Percentiles rank a stretch among this genome's conserved stretches.
phyloP scores from a whole-genome alignment of 2,329 filamentous ascomycete genomes.

The Tolypocladium cylindrosporum region DNA sequence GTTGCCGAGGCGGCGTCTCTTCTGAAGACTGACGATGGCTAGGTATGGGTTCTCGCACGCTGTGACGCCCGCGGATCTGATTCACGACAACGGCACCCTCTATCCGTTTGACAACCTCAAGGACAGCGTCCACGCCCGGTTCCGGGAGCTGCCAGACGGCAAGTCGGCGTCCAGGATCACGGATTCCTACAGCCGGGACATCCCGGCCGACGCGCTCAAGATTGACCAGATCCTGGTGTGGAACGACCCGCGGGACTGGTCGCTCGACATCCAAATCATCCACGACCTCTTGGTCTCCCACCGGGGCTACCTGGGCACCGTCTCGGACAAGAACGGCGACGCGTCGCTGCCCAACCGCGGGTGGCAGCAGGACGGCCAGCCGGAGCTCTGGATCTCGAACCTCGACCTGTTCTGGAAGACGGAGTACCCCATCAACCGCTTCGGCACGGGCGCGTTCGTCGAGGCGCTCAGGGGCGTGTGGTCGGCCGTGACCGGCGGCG shows the following conservation, averaged over 20 bases:
- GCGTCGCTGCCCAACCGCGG: conserved; percentile 56
- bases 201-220: conserved; percentile 44
- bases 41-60: conserved; percentile 69
- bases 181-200: conserved; percentile 23
- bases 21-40: not conserved
- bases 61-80: conserved; percentile 76
- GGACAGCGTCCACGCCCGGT: conserved; percentile 18
- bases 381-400: conserved; percentile 78
- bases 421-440: conserved; percentile 70
- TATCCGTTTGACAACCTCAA: conserved; percentile 64
- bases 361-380: conserved; percentile 77
- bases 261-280: conserved; percentile 76
- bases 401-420: conserved; percentile 86
- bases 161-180: conserved; percentile 19
- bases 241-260: conserved; percentile 96
- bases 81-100: conserved; percentile 60
- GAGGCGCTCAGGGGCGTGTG: conserved; percentile 74
- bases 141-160: conserved; percentile 20
- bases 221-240: conserved; percentile 90
- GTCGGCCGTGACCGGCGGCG: conserved; percentile 57
- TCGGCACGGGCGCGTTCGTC: conserved; percentile 87
- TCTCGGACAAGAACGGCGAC: conserved; percentile 62
- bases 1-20: not conserved
- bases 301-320: conserved; percentile 70
- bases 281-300: conserved; percentile 72